A percentile compares a stretch with the other conserved stretches of the same genome.
phyloP scores from a whole-genome alignment of 306 rosid species.

The Crotalaria pallida region DNA sequence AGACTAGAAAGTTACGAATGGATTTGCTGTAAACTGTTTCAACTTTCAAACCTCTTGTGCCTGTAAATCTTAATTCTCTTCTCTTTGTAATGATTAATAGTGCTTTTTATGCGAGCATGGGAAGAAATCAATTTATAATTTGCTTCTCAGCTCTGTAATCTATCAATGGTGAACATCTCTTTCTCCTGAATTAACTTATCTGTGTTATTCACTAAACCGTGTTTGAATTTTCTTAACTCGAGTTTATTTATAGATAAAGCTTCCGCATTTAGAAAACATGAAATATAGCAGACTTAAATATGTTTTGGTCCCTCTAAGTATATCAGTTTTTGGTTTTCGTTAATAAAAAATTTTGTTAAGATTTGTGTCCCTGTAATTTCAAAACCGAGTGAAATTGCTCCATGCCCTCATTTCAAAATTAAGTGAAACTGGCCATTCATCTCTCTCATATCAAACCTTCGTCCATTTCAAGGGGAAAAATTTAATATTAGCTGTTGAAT shows the following conservation, averaged over 20 bases:
- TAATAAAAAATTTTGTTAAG: no score
- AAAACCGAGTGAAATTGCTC: neutral
- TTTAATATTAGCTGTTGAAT: neutral
- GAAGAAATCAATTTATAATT: neutral
- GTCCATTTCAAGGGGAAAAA: neutral
- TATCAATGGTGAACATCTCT: neutral
- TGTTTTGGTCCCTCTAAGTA: neutral
- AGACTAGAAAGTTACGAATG: neutral
- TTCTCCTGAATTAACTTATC: neutral
- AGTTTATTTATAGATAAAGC: neutral
- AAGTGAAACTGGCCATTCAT: neutral
- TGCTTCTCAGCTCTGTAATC: neutral
- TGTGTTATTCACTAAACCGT: neutral
- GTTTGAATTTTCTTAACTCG: slow-evolving; percentile 10
- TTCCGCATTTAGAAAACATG: neutral
- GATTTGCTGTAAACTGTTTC: neutral
- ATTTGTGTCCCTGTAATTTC: neutral
- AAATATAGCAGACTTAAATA: neutral
- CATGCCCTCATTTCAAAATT: neutral
- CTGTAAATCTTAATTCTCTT: neutral
- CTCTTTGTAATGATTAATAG: neutral
- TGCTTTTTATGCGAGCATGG: neutral
- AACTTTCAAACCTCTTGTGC: neutral
- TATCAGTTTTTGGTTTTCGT: neutral
- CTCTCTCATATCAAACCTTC: neutral